These are phyloP conservation scores for Daldinia loculata DNA, from an alignment of 495 filamentous ascomycete species.

Conservation along the genomic window DNA sequence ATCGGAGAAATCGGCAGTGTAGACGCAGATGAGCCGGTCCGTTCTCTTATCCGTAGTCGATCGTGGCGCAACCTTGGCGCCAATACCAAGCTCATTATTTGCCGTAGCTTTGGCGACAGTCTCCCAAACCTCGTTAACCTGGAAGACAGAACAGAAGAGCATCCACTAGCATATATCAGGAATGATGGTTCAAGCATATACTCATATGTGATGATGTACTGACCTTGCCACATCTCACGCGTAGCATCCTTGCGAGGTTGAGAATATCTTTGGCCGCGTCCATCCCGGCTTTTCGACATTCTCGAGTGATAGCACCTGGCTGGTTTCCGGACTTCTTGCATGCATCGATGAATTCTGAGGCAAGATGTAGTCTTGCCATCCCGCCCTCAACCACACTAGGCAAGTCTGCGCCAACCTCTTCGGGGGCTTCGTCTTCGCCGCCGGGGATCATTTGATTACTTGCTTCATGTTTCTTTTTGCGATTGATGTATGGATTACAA, in stretches of 20 bases:
- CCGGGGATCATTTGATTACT: conserved; percentile 49
- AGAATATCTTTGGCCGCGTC: conserved; percentile 63
- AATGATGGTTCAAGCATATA: neutral
- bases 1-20: conserved; percentile 78
- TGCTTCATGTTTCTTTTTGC: conserved; percentile 30
- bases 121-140: conserved; percentile 71
- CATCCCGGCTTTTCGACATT: conserved; percentile 60
- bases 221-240: conserved; percentile 71
- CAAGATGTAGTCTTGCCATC: conserved; percentile 47
- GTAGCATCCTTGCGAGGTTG: conserved; percentile 61
- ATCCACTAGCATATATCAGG: conserved; percentile 68
- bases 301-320: conserved; percentile 54
- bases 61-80: conserved; percentile 72
- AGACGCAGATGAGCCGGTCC: conserved; percentile 73
- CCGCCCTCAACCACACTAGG: conserved; percentile 46
- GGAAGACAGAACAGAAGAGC: conserved; percentile 67
- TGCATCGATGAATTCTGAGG: conserved; percentile 45
- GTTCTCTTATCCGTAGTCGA: conserved; percentile 45
- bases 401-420: conserved; percentile 41
- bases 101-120: conserved; percentile 69
- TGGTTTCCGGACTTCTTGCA: conserved; percentile 40
- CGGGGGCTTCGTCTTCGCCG: conserved; percentile 54
- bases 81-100: conserved; percentile 69
- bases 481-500: conserved; percentile 59
- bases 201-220: conserved; percentile 1